Evolutionary conservation across 2,329 filamentous ascomycete species (phyloP).

Genomic region (Hymenoscyphus infarciens): DNA sequence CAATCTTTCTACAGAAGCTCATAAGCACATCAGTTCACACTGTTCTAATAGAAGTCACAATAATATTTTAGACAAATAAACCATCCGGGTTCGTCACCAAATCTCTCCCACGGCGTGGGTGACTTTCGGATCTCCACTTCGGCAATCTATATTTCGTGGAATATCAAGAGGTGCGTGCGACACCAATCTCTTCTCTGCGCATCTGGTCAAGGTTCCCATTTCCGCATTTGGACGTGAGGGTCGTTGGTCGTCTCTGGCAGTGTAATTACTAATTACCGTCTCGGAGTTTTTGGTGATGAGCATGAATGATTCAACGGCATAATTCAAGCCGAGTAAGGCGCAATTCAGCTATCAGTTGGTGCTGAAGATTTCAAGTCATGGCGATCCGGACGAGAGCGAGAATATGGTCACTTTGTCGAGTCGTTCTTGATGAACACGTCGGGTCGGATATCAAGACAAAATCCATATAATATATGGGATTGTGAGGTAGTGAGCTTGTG

Average conservation of each 20-base stretch:
- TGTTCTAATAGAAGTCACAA: background rate
- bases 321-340: background rate
- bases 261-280: slow-evolving; percentile 2
- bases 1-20: no score
- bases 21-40: no score
- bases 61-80: background rate
- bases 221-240: background rate
- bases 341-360: background rate
- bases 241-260: background rate
- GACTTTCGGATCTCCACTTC: background rate
- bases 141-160: background rate
- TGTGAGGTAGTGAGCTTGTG: background rate
- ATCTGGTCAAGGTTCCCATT: background rate
- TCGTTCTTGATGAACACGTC: background rate
- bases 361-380: background rate
- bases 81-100: background rate
- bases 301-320: background rate
- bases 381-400: background rate
- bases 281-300: background rate
- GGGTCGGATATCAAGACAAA: background rate
- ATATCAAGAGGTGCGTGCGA: slow-evolving; percentile 3
- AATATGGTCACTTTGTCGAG: no score
- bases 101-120: background rate
- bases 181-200: background rate
- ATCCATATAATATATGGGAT: background rate